phyloP scores from a whole-genome alignment of 75 land plant genomes.

The Pinus taeda region DNA sequence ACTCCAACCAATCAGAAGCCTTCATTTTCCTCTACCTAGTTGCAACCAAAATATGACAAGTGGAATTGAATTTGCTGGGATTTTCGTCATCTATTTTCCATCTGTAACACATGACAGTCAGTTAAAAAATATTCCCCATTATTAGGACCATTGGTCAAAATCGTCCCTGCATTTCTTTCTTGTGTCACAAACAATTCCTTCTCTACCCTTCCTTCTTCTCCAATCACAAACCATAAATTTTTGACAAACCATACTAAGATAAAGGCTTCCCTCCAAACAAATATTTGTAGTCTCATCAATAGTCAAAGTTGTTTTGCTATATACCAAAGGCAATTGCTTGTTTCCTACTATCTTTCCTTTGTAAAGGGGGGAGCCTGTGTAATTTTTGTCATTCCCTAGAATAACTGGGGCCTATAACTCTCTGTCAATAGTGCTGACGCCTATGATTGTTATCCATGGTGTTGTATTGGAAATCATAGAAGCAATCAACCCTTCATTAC shows the following conservation, averaged over 20 bases:
- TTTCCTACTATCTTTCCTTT: background rate
- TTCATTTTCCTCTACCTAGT: too few species aligned
- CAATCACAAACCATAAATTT: slow-evolving; percentile 25
- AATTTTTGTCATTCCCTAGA: slow-evolving; percentile 15
- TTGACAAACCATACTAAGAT: slow-evolving; percentile 20
- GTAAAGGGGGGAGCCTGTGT: background rate
- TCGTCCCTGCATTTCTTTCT: slow-evolving; percentile 31
- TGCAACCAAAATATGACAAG: too few species aligned
- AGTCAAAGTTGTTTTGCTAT: too few species aligned
- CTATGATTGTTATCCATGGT: slow-evolving; percentile 31
- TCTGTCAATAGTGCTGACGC: slow-evolving; percentile 23
- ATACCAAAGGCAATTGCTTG: background rate
- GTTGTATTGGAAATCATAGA: slow-evolving; percentile 21
- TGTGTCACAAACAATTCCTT: slow-evolving; percentile 14
- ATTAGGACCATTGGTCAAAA: background rate
- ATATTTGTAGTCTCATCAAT: background rate
- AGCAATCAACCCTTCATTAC: slow-evolving; percentile 29
- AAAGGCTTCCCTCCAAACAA: slow-evolving; percentile 11
- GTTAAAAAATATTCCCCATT: background rate
- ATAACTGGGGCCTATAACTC: slow-evolving; percentile 3
- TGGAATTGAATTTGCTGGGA: too few species aligned
- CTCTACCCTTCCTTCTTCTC: background rate
- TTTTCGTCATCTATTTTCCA: background rate
- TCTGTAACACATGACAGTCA: background rate
- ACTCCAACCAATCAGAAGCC: too few species aligned